Evolutionary conservation across 2,329 filamentous ascomycete species (phyloP).

Genomic region (Cylindrodendrum hubeiense): DNA sequence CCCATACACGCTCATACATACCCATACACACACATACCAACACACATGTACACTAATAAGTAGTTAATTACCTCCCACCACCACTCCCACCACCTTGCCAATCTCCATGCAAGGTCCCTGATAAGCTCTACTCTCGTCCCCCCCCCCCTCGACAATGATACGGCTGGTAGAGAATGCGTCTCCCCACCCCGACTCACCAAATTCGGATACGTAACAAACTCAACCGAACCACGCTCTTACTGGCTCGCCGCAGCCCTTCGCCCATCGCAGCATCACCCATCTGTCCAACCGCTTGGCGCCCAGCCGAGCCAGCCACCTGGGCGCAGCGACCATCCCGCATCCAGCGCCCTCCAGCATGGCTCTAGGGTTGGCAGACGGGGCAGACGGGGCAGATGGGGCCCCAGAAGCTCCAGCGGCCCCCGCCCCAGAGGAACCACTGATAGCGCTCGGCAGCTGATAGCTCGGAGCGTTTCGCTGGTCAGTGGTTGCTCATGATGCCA

Average conservation of each 20-base stretch:
- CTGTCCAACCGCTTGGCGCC: conserved; percentile 31
- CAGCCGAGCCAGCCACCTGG: conserved; percentile 26
- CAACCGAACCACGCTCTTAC: conserved; percentile 35
- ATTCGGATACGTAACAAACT: conserved; percentile 53
- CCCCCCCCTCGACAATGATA: conserved; percentile 8
- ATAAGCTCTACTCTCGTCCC: conserved; percentile 29
- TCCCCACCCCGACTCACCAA: conserved; percentile 43
- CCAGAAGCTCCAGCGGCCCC: conserved; percentile 1
- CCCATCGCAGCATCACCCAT: conserved; percentile 17
- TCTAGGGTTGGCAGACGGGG: conserved; percentile 17
- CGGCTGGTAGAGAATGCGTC: conserved; percentile 3
- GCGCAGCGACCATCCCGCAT: conserved; percentile 35
- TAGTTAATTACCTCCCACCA: neutral
- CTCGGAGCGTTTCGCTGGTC: neutral
- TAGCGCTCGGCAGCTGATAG: conserved; percentile 23
- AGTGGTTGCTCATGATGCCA: conserved; percentile 13
- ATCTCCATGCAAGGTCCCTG: conserved; percentile 28
- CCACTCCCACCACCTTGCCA: conserved; percentile 9
- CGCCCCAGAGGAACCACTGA: neutral
- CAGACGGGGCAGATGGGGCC: conserved; percentile 9
- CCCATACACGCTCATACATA: neutral
- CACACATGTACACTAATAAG: neutral
- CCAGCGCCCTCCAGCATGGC: conserved; percentile 22
- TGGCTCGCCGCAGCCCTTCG: conserved; percentile 33
- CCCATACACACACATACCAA: neutral